Conservation (phyloP, 495 filamentous ascomycete genomes). For the Neurospora terricola region DNA sequence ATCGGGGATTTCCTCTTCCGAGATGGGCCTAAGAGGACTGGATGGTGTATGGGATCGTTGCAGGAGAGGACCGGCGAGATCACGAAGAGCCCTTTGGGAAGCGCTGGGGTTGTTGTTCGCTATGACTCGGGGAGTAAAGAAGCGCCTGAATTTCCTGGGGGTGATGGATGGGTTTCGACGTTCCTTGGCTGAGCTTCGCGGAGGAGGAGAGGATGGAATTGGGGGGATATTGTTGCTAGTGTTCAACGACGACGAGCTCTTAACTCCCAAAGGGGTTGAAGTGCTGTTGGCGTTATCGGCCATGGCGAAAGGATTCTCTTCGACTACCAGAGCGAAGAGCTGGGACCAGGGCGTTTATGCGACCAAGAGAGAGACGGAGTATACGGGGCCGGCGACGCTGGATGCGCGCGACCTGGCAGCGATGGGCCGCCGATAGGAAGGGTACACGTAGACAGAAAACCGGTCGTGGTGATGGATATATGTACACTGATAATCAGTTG, state of each 20-base stretch:
- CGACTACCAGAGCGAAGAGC: neutral
- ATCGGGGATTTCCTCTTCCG: slow-evolving; percentile 20
- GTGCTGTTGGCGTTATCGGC: slow-evolving; percentile 12
- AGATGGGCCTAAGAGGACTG: slow-evolving; percentile 32
- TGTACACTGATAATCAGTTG: neutral
- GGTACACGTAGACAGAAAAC: neutral
- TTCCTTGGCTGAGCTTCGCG: slow-evolving; percentile 29
- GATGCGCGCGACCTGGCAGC: neutral
- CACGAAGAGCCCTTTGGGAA: slow-evolving; percentile 54
- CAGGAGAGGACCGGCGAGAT: slow-evolving; percentile 55
- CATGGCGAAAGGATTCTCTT: neutral
- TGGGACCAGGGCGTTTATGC: neutral
- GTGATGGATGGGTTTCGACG: slow-evolving; percentile 49
- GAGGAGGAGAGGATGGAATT: slow-evolving; percentile 25
- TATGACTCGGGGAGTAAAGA: slow-evolving; percentile 65
- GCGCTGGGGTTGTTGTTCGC: slow-evolving; percentile 38
- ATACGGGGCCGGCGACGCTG: neutral
- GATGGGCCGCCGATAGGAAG: neutral
- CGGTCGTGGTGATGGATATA: neutral
- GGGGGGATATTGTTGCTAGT: slow-evolving; percentile 14
- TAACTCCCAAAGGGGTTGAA: slow-evolving; percentile 8
- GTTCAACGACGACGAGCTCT: slow-evolving; percentile 14
- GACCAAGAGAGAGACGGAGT: neutral
- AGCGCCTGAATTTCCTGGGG: slow-evolving; percentile 64
- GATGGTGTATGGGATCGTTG: slow-evolving; percentile 46